Evolutionary conservation across 2,329 filamentous ascomycete species (phyloP).

Genomic region (Neocucurbitaria cava): DNA sequence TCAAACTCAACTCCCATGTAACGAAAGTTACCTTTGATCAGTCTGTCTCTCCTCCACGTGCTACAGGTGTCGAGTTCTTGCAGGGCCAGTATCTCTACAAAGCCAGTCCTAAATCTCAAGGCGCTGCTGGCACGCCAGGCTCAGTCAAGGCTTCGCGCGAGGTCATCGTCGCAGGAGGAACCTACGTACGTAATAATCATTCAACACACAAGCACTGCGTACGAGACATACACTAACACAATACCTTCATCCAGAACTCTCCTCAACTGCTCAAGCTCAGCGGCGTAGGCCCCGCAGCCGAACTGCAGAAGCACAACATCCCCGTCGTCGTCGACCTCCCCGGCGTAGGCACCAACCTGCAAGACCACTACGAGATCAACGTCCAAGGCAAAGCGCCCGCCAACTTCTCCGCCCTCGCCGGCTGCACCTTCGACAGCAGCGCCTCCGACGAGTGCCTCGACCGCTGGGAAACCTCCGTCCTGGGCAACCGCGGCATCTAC

Average conservation of each 20-base stretch:
- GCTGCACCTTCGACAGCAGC: constrained; percentile 50
- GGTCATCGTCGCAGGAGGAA: constrained; percentile 53
- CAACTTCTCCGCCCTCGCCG: constrained; percentile 47
- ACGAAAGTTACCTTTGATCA: constrained; percentile 72
- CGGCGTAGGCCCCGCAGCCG: constrained; percentile 64
- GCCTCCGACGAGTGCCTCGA: constrained; percentile 56
- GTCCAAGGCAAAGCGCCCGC: constrained; percentile 55
- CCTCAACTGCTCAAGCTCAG: constrained; percentile 70
- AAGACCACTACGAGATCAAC: constrained; percentile 64
- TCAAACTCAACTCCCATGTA: constrained; percentile 67
- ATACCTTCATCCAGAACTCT: constrained; percentile 52
- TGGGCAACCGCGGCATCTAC: constrained; percentile 55
- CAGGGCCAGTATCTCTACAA: constrained; percentile 52
- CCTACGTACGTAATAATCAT: constrained; percentile 50
- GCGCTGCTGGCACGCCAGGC: constrained; percentile 48
- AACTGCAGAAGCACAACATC: constrained; percentile 63
- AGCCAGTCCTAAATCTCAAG: constrained; percentile 47
- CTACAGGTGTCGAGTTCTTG: constrained; percentile 53
- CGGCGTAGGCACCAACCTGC: constrained; percentile 69
- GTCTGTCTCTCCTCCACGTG: constrained; percentile 62
- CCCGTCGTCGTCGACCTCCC: constrained; percentile 62
- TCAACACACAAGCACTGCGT: not conserved
- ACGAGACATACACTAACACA: not conserved
- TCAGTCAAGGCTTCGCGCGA: constrained; percentile 38
- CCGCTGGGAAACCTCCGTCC: constrained; percentile 52